These are phyloP conservation scores for Globisporangium apiculatum DNA, from an alignment of 352 stramenopile species.

Conservation along the genomic window DNA sequence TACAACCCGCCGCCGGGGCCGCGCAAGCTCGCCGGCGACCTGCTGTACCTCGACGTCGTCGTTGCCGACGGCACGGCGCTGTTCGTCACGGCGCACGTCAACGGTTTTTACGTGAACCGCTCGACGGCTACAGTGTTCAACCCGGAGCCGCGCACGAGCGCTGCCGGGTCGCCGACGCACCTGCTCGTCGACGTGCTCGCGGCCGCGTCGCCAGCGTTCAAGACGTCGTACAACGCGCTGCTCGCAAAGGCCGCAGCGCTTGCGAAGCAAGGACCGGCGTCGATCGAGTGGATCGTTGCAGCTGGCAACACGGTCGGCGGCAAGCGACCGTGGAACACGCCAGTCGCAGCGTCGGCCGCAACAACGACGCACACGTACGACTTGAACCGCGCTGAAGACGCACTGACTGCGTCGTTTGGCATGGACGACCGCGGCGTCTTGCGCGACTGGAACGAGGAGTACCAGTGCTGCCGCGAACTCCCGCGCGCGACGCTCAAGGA, in stretches of 20 bases:
- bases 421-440: constrained; percentile 90
- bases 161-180: constrained; percentile 27
- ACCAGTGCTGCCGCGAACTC: constrained; percentile 89
- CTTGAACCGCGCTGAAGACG: constrained; percentile 84
- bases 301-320: constrained; percentile 64
- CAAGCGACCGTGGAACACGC: constrained; percentile 81
- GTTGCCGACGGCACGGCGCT: constrained; percentile 63
- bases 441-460: constrained; percentile 97
- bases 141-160: constrained; percentile 48
- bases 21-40: constrained; percentile 89
- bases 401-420: constrained; percentile 84
- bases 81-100: constrained; percentile 86
- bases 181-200: constrained; percentile 79
- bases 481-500: constrained; percentile 76
- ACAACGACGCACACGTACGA: constrained; percentile 58
- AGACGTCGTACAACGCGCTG: constrained; percentile 57
- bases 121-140: constrained; percentile 77
- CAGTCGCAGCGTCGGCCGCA: constrained; percentile 15
- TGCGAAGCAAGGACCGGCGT: constrained; percentile 67
- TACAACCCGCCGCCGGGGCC: constrained; percentile 93
- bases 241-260: constrained; percentile 72
- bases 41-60: constrained; percentile 91
- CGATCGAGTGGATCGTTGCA: constrained; percentile 84
- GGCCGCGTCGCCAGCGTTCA: constrained; percentile 67
- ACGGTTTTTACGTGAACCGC: constrained; percentile 93